Percentiles rank a stretch among this genome's conserved stretches.
These are phyloP conservation scores for Schoenoplectus triqueter DNA, from an alignment of 202 grass and related monocot genomes.

Conservation along the genomic window DNA sequence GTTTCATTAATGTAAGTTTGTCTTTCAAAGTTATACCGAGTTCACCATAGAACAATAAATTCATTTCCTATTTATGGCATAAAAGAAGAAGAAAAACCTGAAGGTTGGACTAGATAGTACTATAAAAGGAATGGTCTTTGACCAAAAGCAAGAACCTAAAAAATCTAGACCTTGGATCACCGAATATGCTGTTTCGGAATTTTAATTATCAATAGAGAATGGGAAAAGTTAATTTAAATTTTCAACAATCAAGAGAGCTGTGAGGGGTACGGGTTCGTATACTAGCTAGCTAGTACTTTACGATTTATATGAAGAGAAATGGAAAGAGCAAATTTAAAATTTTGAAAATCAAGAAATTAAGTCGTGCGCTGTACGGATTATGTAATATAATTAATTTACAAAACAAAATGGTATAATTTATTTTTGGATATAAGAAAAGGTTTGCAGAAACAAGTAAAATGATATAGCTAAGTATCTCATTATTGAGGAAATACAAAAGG, in stretches of 20 bases:
- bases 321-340: too few relatives aligned
- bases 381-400: background rate
- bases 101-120: conserved; percentile 12
- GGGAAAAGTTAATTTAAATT: background rate
- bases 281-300: too few relatives aligned
- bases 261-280: background rate
- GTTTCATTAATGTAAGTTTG: background rate
- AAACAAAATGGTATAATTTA: background rate
- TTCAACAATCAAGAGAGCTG: background rate
- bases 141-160: conserved; percentile 5
- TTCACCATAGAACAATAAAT: conserved; percentile 15
- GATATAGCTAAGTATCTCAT: too few relatives aligned
- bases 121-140: conserved; percentile 9
- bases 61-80: background rate
- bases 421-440: background rate
- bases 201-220: background rate
- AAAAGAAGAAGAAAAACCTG: background rate
- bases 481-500: background rate
- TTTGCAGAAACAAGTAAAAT: too few relatives aligned
- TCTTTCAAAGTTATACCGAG: background rate
- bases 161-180: background rate
- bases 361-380: background rate
- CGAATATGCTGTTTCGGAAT: background rate
- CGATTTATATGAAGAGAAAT: too few relatives aligned
- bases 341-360: too few relatives aligned